Conservation (phyloP, 2,329 filamentous ascomycete genomes). For the Hymenotorrendiella dingleyae region DNA sequence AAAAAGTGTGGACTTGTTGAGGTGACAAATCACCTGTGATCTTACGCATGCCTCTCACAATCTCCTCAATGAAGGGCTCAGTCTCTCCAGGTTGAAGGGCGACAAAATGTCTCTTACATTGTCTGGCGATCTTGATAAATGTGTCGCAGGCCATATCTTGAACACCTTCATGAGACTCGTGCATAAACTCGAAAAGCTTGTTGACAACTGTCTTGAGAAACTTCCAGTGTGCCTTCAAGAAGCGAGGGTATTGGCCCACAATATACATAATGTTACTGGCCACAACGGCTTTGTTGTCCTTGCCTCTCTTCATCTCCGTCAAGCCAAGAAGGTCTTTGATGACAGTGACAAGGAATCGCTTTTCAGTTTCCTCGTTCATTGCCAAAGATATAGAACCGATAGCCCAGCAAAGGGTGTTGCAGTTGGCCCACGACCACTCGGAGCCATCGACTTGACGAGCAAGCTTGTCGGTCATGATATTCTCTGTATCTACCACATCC, state of each 20-base stretch:
- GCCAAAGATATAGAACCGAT: slow-evolving; percentile 97
- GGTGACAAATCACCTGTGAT: slow-evolving; percentile 94
- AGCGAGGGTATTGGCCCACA: slow-evolving; percentile 95
- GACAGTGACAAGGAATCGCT: slow-evolving; percentile 95
- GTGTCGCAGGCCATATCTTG: slow-evolving; percentile 99
- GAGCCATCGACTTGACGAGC: slow-evolving; percentile 88
- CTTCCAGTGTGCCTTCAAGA: slow-evolving; percentile 99
- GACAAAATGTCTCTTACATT: slow-evolving; percentile 96
- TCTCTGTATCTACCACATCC: slow-evolving; percentile 94
- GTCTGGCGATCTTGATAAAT: slow-evolving; percentile 98
- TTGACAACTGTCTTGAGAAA: slow-evolving; percentile 99
- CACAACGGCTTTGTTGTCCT: slow-evolving; percentile 98
- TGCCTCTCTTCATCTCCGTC: slow-evolving; percentile 98
- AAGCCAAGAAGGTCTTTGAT: slow-evolving; percentile 96
- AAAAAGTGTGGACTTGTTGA: slow-evolving; percentile 97
- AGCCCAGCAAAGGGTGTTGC: slow-evolving; percentile 98
- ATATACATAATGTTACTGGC: slow-evolving; percentile 99
- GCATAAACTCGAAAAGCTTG: slow-evolving; percentile 99
- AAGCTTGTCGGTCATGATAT: slow-evolving; percentile 98
- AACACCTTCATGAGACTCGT: slow-evolving; percentile 97
- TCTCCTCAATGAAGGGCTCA: slow-evolving; percentile 98
- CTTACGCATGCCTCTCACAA: slow-evolving; percentile 89
- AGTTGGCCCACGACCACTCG: slow-evolving; percentile 99
- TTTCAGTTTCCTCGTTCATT: slow-evolving; percentile 99
- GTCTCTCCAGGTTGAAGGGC: slow-evolving; percentile 88